Evolutionary conservation across 306 rosid species (phyloP).

Genomic region (Pyrus bretschneideri): DNA sequence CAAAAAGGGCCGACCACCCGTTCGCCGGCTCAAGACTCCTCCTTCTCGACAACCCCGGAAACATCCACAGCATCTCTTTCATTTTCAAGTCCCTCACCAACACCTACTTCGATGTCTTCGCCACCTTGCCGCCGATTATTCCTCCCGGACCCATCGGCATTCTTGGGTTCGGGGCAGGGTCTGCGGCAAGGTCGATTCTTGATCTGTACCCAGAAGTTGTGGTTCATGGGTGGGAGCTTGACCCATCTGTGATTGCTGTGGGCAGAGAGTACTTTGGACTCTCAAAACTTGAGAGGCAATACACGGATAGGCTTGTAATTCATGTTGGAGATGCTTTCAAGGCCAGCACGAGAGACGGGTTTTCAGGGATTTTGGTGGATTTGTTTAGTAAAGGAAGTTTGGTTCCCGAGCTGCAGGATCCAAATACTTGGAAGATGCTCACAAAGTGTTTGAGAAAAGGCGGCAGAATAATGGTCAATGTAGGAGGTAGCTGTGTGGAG

Average conservation of each 20-base stretch:
- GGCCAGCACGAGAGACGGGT: slow-evolving; percentile 53
- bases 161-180: slow-evolving; percentile 86
- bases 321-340: slow-evolving; percentile 58
- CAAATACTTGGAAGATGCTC: slow-evolving; percentile 58
- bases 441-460: slow-evolving; percentile 58
- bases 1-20: slow-evolving; percentile 71
- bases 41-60: slow-evolving; percentile 81
- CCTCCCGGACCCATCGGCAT: slow-evolving; percentile 74
- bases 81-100: slow-evolving; percentile 50
- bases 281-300: slow-evolving; percentile 41
- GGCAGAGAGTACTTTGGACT: slow-evolving; percentile 70
- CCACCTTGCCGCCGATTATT: slow-evolving; percentile 63
- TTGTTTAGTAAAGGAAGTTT: slow-evolving; percentile 58
- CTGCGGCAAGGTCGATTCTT: slow-evolving; percentile 60
- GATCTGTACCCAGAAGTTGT: slow-evolving; percentile 42
- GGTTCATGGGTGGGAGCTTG: slow-evolving; percentile 88
- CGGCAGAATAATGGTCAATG: slow-evolving; percentile 88
- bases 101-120: slow-evolving; percentile 86
- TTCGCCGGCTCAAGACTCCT: slow-evolving; percentile 84
- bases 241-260: slow-evolving; percentile 69
- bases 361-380: slow-evolving; percentile 76
- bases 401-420: slow-evolving; percentile 76
- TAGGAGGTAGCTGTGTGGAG: slow-evolving; percentile 93
- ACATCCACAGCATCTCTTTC: slow-evolving; percentile 87
- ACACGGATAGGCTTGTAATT: slow-evolving; percentile 41